These are phyloP conservation scores for Physcomitrellopsis africana DNA, from an alignment of 225 moss, liverwort and hornwort genomes.

Conservation along the genomic window DNA sequence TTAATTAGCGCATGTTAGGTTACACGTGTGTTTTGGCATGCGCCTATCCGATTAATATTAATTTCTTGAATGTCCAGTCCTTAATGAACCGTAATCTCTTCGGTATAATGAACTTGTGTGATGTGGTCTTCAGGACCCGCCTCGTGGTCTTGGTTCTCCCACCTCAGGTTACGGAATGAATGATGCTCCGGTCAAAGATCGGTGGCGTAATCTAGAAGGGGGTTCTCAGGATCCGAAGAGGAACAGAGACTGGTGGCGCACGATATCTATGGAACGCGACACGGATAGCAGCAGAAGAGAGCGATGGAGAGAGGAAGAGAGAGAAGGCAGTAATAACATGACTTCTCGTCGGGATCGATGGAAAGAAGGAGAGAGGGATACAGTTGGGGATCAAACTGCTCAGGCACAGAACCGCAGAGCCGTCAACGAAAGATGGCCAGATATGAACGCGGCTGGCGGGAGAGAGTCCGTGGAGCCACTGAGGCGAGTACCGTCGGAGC, in stretches of 20 bases:
- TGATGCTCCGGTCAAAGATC: conserved; percentile 70
- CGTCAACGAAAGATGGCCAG: conserved; percentile 62
- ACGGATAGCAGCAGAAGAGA: conserved; percentile 69
- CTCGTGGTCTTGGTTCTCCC: conserved; percentile 68
- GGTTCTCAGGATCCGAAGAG: conserved; percentile 68
- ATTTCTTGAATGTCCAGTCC: conserved; percentile 6
- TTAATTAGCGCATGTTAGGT: neutral
- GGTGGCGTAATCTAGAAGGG: conserved; percentile 61
- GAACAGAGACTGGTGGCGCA: conserved; percentile 73
- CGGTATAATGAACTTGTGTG: conserved; percentile 26
- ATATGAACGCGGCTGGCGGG: conserved; percentile 49
- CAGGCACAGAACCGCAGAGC: conserved; percentile 49
- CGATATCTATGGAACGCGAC: conserved; percentile 77
- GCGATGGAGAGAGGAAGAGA: conserved; percentile 78
- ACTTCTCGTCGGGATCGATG: conserved; percentile 69
- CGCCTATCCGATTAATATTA: neutral
- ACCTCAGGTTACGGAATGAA: conserved; percentile 68
- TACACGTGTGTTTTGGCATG: neutral
- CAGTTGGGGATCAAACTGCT: conserved; percentile 49
- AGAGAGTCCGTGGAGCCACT: conserved; percentile 54
- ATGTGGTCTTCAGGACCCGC: conserved; percentile 64
- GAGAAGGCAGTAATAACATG: conserved; percentile 60
- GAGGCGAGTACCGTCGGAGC: conserved; percentile 52
- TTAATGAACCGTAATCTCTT: neutral
- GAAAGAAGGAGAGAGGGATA: conserved; percentile 75